Evolutionary conservation across 2,329 filamentous ascomycete genomes (phyloP).

Genomic region (Conoideocrella luteorostrata): DNA sequence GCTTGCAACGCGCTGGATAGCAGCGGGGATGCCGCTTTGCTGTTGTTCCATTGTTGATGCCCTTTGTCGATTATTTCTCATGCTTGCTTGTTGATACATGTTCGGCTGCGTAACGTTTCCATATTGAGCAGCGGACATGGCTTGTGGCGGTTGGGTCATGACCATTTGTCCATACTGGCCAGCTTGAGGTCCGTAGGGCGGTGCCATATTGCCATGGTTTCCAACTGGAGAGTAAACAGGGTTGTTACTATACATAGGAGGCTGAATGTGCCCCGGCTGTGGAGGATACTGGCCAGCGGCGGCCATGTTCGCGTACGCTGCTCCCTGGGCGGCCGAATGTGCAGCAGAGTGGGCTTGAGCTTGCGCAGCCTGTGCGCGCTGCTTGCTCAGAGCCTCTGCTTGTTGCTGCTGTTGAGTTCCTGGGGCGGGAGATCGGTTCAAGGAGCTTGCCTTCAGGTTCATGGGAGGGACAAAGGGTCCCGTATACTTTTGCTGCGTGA

Average conservation of each 20-base stretch:
- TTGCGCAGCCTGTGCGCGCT: slow-evolving; percentile 68
- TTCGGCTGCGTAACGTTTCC: slow-evolving; percentile 42
- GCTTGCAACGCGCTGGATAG: slow-evolving; percentile 90
- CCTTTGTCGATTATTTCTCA: slow-evolving; percentile 74
- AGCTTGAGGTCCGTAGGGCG: slow-evolving; percentile 71
- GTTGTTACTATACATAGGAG: slow-evolving; percentile 75
- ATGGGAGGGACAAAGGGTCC: slow-evolving; percentile 94
- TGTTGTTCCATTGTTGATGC: slow-evolving; percentile 96
- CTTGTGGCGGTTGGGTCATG: slow-evolving; percentile 60
- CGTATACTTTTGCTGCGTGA: slow-evolving; percentile 96
- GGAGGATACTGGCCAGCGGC: slow-evolving; percentile 38
- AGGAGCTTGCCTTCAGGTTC: slow-evolving; percentile 83
- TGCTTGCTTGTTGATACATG: slow-evolving; percentile 57
- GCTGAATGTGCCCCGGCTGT: slow-evolving; percentile 41
- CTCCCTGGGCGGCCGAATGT: slow-evolving; percentile 59
- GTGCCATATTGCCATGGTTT: slow-evolving; percentile 45
- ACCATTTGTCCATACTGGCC: slow-evolving; percentile 67
- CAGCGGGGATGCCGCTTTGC: slow-evolving; percentile 83
- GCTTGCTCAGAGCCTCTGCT: slow-evolving; percentile 88
- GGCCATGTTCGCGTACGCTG: slow-evolving; percentile 53
- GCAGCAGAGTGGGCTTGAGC: slow-evolving; percentile 63
- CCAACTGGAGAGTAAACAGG: slow-evolving; percentile 66
- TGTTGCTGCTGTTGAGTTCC: slow-evolving; percentile 95
- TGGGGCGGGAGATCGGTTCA: slow-evolving; percentile 81
- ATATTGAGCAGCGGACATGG: slow-evolving; percentile 62